Evolutionary conservation across 371 early-diverging fungal genomes (phyloP).

Genomic region (Massospora cicadina): DNA sequence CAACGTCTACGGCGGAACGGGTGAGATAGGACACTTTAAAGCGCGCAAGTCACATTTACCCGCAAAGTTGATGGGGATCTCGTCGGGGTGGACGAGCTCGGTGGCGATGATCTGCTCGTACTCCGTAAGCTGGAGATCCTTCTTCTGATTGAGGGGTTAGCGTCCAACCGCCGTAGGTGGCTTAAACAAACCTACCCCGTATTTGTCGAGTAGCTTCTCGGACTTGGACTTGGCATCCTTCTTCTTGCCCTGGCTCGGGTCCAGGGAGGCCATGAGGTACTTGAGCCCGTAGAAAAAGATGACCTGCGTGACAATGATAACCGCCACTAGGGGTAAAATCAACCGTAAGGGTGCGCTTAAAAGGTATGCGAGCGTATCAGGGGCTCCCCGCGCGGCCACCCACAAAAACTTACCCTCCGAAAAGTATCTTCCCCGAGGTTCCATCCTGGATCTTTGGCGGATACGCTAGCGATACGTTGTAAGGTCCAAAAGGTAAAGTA

Average conservation of each 20-base stretch:
- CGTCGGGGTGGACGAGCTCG: constrained; percentile 85
- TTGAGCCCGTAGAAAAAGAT: constrained; percentile 73
- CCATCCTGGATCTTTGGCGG: too few relatives aligned
- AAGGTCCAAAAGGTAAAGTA: too few relatives aligned
- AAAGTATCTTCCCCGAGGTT: too few relatives aligned
- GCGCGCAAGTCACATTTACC: too few relatives aligned
- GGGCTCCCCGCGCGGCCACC: too few relatives aligned
- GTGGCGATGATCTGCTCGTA: constrained; percentile 87
- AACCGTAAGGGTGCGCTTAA: too few relatives aligned
- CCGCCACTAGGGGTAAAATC: too few relatives aligned
- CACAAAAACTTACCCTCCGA: too few relatives aligned
- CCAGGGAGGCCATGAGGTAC: constrained; percentile 47
- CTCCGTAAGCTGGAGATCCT: constrained; percentile 62
- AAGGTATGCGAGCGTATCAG: too few relatives aligned
- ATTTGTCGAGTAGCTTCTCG: constrained; percentile 41
- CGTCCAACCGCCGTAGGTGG: not conserved
- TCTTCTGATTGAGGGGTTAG: constrained; percentile 21
- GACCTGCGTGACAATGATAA: constrained; percentile 65
- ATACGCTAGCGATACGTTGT: too few relatives aligned
- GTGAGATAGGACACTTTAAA: too few relatives aligned
- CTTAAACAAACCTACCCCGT: constrained; percentile 35
- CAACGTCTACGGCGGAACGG: constrained; percentile 8
- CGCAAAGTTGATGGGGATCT: constrained; percentile 65
- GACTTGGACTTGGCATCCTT: constrained; percentile 54
- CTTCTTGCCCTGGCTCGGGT: constrained; percentile 52